Percentiles rank a stretch among this genome's conserved stretches.
phyloP scores from a whole-genome alignment of 805 yeast genomes.

The Huiozyma naganishii region DNA sequence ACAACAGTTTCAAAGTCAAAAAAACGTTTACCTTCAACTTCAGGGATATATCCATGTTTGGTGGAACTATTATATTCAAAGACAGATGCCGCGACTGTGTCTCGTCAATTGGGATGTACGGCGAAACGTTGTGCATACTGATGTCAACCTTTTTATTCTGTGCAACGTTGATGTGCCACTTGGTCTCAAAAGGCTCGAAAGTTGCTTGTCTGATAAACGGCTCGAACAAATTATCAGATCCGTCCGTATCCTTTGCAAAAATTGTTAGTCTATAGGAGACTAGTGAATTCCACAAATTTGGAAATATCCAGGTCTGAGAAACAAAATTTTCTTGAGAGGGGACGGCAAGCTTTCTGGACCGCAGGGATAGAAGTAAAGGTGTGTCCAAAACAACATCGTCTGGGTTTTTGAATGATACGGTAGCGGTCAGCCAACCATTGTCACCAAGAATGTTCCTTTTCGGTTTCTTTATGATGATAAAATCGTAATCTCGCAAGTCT shows the following conservation, averaged over 20 bases:
- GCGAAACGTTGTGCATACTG: constrained; percentile 55
- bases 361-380: constrained; percentile 10
- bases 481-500: constrained; percentile 35
- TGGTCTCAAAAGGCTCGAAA: constrained; percentile 58
- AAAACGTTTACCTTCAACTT: constrained; percentile 17
- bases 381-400: neutral
- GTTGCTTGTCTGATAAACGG: constrained; percentile 64
- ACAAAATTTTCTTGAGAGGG: neutral
- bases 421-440: constrained; percentile 16
- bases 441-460: constrained; percentile 6
- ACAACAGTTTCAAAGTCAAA: constrained; percentile 52
- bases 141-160: constrained; percentile 31
- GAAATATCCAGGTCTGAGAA: constrained; percentile 15
- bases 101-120: constrained; percentile 42
- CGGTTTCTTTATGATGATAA: constrained; percentile 38
- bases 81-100: constrained; percentile 13
- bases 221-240: constrained; percentile 27
- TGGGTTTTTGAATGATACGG: constrained; percentile 3
- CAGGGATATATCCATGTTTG: constrained; percentile 9
- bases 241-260: neutral
- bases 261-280: constrained; percentile 15
- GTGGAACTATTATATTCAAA: constrained; percentile 17
- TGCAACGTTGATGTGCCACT: constrained; percentile 57
- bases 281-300: constrained; percentile 22
- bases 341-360: constrained; percentile 1